Conservation (phyloP, 1,284 basidiomycete genomes). For the Fomitopsis palustris region DNA sequence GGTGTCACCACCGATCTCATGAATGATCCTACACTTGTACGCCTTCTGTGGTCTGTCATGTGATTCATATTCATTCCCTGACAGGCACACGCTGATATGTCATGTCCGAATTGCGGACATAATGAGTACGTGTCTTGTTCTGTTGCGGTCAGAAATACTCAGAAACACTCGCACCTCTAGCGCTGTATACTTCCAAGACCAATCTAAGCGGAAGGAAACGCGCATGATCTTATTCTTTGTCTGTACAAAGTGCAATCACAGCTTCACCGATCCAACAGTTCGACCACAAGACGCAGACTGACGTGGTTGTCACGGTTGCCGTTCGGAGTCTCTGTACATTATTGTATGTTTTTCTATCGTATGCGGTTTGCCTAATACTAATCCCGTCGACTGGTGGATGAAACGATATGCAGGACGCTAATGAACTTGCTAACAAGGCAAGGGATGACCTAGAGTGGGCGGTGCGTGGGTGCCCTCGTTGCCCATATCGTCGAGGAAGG, state of each 20-base stretch:
- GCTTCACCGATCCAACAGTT: slow-evolving; percentile 70
- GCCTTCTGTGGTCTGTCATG: slow-evolving; percentile 17
- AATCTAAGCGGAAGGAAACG: slow-evolving; percentile 90
- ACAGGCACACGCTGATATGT: slow-evolving; percentile 70
- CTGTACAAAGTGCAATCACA: slow-evolving; percentile 82
- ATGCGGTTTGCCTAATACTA: neutral
- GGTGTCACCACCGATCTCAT: slow-evolving; percentile 90
- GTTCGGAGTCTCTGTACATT: neutral
- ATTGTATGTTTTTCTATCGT: neutral
- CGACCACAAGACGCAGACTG: slow-evolving; percentile 5
- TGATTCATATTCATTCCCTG: neutral
- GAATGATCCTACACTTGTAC: slow-evolving; percentile 86
- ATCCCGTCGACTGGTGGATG: neutral
- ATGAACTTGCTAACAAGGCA: too few species aligned
- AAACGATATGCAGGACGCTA: too few species aligned
- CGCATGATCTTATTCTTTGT: slow-evolving; percentile 93
- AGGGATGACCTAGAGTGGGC: too few species aligned
- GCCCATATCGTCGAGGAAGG: too few species aligned
- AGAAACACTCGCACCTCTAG: slow-evolving; percentile 35
- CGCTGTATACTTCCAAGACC: slow-evolving; percentile 91
- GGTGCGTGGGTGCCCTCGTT: too few species aligned
- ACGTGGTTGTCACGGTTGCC: neutral
- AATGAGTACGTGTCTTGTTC: slow-evolving; percentile 56
- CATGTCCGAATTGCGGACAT: slow-evolving; percentile 67
- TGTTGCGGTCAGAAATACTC: neutral